Evolutionary conservation across 1,284 basidiomycete genomes (phyloP).

Genomic region (Trichosporon coremiiforme): DNA sequence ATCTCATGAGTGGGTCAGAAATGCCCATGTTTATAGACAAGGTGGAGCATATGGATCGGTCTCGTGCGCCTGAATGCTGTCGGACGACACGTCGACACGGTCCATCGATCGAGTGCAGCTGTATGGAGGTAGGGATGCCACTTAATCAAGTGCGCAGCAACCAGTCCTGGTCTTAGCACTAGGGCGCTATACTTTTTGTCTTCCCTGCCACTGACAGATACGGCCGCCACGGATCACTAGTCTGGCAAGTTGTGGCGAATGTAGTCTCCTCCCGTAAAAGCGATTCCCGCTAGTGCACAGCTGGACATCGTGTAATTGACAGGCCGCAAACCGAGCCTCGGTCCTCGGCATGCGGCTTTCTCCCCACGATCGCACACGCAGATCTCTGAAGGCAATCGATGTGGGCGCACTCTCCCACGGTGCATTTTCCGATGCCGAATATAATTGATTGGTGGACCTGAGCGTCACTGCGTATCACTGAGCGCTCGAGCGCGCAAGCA

Average conservation of each 20-base stretch:
- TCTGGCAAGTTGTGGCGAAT: neutral
- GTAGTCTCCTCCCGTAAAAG: neutral
- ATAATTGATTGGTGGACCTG: neutral
- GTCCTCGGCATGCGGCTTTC: slow-evolving; percentile 2
- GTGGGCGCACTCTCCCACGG: neutral
- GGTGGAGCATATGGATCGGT: neutral
- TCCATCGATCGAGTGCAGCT: neutral
- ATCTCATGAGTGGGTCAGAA: neutral
- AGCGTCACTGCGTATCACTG: neutral
- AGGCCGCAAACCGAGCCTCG: neutral
- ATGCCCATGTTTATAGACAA: neutral
- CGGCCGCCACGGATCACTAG: neutral
- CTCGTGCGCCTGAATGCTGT: neutral
- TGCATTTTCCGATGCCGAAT: neutral
- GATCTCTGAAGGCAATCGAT: neutral
- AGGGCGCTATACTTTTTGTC: neutral
- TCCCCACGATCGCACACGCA: neutral
- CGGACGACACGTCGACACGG: neutral
- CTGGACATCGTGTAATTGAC: neutral
- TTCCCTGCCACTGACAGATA: neutral
- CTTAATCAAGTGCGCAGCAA: neutral
- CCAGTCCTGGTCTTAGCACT: neutral
- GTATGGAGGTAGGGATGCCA: neutral
- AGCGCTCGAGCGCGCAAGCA: neutral
- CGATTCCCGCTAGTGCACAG: slow-evolving; percentile 1